Base-by-base conservation (phyloP, 106 monocot genomes). In the Allium cepa region DNA sequence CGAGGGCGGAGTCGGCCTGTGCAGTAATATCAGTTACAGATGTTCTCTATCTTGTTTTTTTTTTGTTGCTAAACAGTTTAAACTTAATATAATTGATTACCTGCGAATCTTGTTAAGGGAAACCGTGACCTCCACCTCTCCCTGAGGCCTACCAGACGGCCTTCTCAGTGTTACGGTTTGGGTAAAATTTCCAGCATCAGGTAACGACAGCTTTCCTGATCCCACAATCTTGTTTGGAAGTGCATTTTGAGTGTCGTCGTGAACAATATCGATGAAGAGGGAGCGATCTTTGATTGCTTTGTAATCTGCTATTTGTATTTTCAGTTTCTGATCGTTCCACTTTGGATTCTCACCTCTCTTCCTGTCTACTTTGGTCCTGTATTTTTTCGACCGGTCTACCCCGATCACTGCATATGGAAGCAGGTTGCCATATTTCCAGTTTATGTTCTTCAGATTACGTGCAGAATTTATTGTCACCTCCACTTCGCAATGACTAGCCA, bases 251-350 rank as follows among this genome's bases (percentile, higher is more conserved):
- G 74, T 64, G 72, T 65, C 88, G 9, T 75, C 77, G 72, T 93
- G 93, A 77, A 93, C 93, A 75, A 93, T 61, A 77, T 94, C 93
- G 71, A 94, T n/a, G 71, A n/a, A 66, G 64, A 94, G 83, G 52
- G 78, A 73, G 58, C 78, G 75, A 50, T 84, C 93, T 27, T 67
- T 53, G 52, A 67, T 51, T 50, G 52, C 51, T 12, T 78, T 73
- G 68, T 73, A 56, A 68, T 66, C 47, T 26, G 81, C 77, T 46
- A 81, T 69, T 3, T 79, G 79, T 58, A 91, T 57, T 36, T 22
- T 48, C 68, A 91, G 69, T 72, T 76, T 84, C 79, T 85, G 88
- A 58, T 93, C 85, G 22, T 22, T 22, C 88, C 88, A 93, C 13
- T 63, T 68, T 50, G 88, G 88, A 56, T 81, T 67, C 69, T 64